Evolutionary conservation across 805 yeast genomes (phyloP).

Genomic region (Jamesozyma piceae): DNA sequence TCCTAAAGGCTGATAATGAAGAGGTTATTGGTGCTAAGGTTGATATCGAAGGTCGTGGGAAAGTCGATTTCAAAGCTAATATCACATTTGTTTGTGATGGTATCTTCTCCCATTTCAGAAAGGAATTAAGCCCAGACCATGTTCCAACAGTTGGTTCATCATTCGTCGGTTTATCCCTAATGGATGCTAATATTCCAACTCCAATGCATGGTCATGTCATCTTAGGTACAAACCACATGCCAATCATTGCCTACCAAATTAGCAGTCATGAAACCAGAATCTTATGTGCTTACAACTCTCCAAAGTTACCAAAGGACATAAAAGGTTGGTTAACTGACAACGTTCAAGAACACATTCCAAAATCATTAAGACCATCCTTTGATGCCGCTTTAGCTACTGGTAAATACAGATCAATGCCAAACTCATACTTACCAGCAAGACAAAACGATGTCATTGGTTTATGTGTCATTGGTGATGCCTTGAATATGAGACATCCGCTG

Average conservation of each 20-base stretch:
- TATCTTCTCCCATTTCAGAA: slow-evolving; percentile 85
- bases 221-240: slow-evolving; percentile 69
- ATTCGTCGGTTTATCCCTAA: slow-evolving; percentile 74
- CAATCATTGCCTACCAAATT: slow-evolving; percentile 81
- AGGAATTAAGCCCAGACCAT: slow-evolving; percentile 50
- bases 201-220: slow-evolving; percentile 83
- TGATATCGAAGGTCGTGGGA: slow-evolving; percentile 36
- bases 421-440: slow-evolving; percentile 77
- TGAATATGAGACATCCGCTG: slow-evolving; percentile 95
- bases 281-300: slow-evolving; percentile 73
- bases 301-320: slow-evolving; percentile 63
- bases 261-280: slow-evolving; percentile 77
- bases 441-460: slow-evolving; percentile 65
- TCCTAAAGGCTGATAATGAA: slow-evolving; percentile 44
- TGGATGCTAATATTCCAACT: slow-evolving; percentile 65
- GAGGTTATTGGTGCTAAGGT: slow-evolving; percentile 73
- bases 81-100: slow-evolving; percentile 85
- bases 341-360: slow-evolving; percentile 66
- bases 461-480: slow-evolving; percentile 81
- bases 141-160: slow-evolving; percentile 69
- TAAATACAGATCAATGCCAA: slow-evolving; percentile 81
- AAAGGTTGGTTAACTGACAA: slow-evolving; percentile 47
- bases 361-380: slow-evolving; percentile 56
- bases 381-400: slow-evolving; percentile 46
- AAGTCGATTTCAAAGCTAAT: slow-evolving; percentile 43